Base-by-base conservation (phyloP, 1,139 yeast genomes). In the Scheffersomyces lignicola region DNA sequence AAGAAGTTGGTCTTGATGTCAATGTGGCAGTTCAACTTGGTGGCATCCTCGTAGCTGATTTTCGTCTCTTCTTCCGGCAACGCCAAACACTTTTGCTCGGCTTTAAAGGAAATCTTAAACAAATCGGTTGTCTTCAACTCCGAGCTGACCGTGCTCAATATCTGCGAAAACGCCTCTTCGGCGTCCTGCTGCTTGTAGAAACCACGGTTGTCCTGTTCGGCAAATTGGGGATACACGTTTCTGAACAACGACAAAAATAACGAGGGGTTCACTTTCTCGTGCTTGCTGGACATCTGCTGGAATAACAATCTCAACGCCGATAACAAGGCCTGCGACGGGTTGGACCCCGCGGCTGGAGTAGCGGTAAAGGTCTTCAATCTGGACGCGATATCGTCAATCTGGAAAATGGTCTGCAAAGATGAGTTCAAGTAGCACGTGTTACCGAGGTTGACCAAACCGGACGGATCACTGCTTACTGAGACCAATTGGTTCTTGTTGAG, bases 381-480 rank as follows among this genome's bases (percentile, higher is more conserved):
- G 11, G 57, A 56, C 24, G 58, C 52, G 30, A 86, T 57, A 52
- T 83, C 94, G 17, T 80, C 77, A 34, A 88, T 75, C 35, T 79
- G 76, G 47, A 76, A 79, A 44, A 92, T 62, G 1, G 90, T 81
- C 60, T 92, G 98, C 44, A 92, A 65, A 2, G 96, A 80, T 1
- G 97, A 82, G 58, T 92, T 92, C 61, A 92, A 74, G 60, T 92
- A 92, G 60, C 98, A 94, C 2, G 98, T 92, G 55, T 94, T 92
- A 15, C 98, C 98, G 55, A 89, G 67, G 56, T 92, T 92, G 39
- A 76, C 74, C 42, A 92, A 70, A 1, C 99, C 99, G 25, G 86
- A 73, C 3, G 98, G 98, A 16, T 76, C 72, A 30, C 62, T 54
- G 31, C 65, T 55, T 5, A 68, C 60, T 37, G 59, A 64, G 18